Evolutionary conservation across 257 asterid species (phyloP), one percentile per base, ranked within the genome.

Genomic region (Scutellaria baicalensis): DNA sequence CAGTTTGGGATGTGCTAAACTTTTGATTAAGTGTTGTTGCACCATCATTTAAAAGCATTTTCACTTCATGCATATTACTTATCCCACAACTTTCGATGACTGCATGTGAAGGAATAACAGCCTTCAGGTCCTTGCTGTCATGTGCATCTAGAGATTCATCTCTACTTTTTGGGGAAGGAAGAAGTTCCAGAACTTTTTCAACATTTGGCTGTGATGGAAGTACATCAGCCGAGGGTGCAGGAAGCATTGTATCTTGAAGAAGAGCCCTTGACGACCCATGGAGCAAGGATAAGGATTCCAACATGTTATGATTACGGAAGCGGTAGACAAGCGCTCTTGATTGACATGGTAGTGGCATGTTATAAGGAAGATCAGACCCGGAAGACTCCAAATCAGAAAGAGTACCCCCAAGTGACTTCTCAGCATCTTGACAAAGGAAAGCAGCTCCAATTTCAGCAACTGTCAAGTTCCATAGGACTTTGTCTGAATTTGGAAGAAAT

Each of bases 401-500:
- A 73, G 70, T 68, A 56, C 59, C 89, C 68, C 55, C 84, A 50
- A 73, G 62, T 40, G 95, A 72, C 77, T 77, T 69, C 43, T 82
- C 92, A 16, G 58, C 59, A 36, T 80, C 91, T 73, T 82, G 88
- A 78, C 99, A 91, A 61, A 93, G 91, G 75, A 78, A 86, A 56
- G 97, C 95, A 48, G 94, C 97, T 57, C 90, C 91, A 66, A 93
- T 80, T 80, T 91, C 97, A 77, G 99, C 92, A 59, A 91, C 96
- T 12, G 96, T 81, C 87, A 93, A 56, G 70, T 93, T 91, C 99
- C 99, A 93, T 10, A 82, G 77, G 52, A 91, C 90, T 79, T 83
- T 80, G 80, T 91, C 77, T 66, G 97, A 87, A 79, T 82, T 88
- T 48, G 96, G 96, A 73, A 82, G 76, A 84, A 84, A 93, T 35